These are phyloP conservation scores for Eimeria sp. DNA, from an alignment of 169 alveolate genomes.

Conservation along the genomic window DNA sequence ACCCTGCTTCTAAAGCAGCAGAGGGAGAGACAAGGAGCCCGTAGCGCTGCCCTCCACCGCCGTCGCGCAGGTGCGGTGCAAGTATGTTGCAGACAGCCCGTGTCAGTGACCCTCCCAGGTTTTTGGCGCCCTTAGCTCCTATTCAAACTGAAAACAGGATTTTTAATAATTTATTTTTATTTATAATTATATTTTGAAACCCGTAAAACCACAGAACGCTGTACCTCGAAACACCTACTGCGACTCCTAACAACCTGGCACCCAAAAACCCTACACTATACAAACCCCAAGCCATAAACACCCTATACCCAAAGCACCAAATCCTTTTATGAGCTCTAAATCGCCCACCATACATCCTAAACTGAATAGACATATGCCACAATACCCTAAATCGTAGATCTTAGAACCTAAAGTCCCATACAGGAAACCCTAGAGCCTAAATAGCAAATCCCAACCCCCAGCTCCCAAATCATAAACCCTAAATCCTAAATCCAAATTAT, in stretches of 20 bases:
- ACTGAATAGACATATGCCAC: neutral
- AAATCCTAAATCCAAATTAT: conserved; percentile 20
- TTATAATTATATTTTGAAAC: no score
- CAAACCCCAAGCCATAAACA: neutral
- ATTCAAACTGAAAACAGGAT: no score
- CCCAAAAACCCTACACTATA: neutral
- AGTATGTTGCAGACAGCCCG: neutral
- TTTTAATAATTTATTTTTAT: no score
- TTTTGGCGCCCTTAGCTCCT: no score
- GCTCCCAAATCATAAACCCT: neutral
- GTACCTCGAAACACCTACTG: no score
- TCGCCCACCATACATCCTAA: neutral
- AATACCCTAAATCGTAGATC: neutral
- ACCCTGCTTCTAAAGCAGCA: no score
- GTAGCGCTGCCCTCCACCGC: neutral
- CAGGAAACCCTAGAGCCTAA: neutral
- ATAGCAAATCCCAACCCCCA: neutral
- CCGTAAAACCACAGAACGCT: no score
- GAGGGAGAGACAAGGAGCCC: no score
- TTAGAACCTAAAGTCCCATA: neutral
- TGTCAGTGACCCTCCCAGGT: neutral
- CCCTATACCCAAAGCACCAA: neutral
- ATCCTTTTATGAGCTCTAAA: neutral
- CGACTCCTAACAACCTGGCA: no score
- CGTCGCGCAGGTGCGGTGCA: neutral